Percentiles rank a stretch among this genome's conserved stretches.
Evolutionary conservation across 2,329 filamentous ascomycete genomes (phyloP).

Genomic region (Penicillium psychrosexuale): DNA sequence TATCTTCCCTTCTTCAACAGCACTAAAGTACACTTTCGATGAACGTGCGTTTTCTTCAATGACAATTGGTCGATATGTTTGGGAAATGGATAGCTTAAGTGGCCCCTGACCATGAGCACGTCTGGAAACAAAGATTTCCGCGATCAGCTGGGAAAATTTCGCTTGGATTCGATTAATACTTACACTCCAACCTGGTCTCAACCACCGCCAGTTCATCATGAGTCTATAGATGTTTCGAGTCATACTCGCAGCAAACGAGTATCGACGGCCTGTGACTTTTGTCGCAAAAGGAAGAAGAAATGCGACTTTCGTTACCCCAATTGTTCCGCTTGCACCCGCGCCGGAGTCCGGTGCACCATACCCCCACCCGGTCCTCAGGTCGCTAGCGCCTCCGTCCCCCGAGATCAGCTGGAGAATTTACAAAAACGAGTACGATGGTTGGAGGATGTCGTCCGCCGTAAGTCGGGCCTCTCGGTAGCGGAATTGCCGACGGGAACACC

Average conservation of each 20-base stretch:
- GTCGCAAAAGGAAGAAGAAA: conserved; percentile 43
- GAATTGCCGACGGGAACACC: conserved; percentile 33
- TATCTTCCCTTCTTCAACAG: background rate
- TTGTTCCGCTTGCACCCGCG: conserved; percentile 40
- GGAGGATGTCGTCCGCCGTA: conserved; percentile 36
- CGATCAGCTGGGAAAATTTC: conserved; percentile 35
- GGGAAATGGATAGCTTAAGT: conserved; percentile 23
- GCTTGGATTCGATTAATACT: conserved; percentile 23
- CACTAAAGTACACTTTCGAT: background rate
- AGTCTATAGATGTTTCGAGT: conserved; percentile 9
- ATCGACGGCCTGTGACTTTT: conserved; percentile 42
- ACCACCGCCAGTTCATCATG: conserved; percentile 8
- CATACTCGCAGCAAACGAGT: conserved; percentile 36
- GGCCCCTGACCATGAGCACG: conserved; percentile 24
- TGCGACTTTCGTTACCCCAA: conserved; percentile 43
- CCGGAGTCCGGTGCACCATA: conserved; percentile 41
- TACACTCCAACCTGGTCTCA: conserved; percentile 13
- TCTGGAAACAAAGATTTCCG: conserved; percentile 32
- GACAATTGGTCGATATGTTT: conserved; percentile 6
- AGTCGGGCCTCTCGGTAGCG: conserved; percentile 34
- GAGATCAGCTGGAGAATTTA: conserved; percentile 40
- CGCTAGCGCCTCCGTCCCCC: conserved; percentile 37
- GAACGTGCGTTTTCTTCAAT: background rate
- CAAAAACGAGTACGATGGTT: conserved; percentile 42
- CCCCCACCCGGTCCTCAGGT: conserved; percentile 39